Base-by-base conservation (phyloP, 768 basidiomycete species). In the Collybia sp. region DNA sequence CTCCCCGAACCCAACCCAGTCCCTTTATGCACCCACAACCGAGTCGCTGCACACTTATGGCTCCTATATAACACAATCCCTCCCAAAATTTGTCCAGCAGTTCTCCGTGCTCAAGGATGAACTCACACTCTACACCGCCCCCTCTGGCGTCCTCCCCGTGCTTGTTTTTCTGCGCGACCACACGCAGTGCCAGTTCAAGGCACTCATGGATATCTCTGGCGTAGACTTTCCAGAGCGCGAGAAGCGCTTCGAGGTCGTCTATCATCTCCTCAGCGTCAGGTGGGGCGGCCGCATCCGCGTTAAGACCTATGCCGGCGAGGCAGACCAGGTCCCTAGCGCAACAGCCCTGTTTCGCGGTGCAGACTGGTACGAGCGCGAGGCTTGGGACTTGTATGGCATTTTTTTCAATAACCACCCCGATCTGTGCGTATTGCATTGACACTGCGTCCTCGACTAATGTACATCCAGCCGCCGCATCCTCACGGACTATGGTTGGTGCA, bases 311-410 rank as follows among this genome's bases (percentile, higher is more conserved):
- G 91, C 93, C 48, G 87, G 88, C 50, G 96, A 99, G 68, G 85
- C 85, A 10, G 87, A 93, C 56, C 80, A 88, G 31, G 89, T 98
- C 2, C 96, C 95, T 1, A 93, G 88, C 56, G 82, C 76, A 19
- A 73, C 80, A 2, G 76, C 80, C 11, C 49, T 97, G 18, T 99
- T 88, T 73, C 76, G 82, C 42, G 93, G 95, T 49, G 95, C 96
- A 5, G 91, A 99, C 60, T 99, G 96, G 96, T 97, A 96, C 63
- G 96, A 99, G 68, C 78, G 96, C 48, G 96, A 99, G 67, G 85
- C 89, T 20, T 99, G 95, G 94, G 96, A 99, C 70, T 77, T 99
- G 66, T 99, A 74, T 60, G 96, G 96, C 38, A 88, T 99, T 40
- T 96, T 93, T 76, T 99, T 99, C 75, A 82, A 82, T 50, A 87